A percentile compares a stretch with the other conserved stretches of the same genome.
Evolutionary conservation across 129 eudicot species (phyloP).

Genomic region (Lactuca sativa): DNA sequence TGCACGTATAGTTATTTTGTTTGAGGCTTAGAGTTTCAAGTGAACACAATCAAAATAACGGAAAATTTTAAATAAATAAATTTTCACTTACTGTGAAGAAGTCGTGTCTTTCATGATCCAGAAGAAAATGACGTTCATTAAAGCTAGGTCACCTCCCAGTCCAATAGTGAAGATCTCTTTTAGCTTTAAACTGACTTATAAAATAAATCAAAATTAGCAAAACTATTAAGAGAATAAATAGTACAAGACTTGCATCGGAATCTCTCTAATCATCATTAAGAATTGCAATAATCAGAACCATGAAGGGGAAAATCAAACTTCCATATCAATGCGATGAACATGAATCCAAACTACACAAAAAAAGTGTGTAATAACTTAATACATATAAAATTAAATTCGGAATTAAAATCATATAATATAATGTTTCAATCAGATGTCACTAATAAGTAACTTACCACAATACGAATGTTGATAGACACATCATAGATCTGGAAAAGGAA

Average conservation of each 20-base stretch:
- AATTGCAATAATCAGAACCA: conserved; percentile 98
- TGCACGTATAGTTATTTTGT: no score
- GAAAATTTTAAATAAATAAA: not conserved
- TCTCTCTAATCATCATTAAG: conserved; percentile 71
- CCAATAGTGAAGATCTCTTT: conserved; percentile 97
- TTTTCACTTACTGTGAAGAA: conserved; percentile 70
- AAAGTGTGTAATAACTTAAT: not conserved
- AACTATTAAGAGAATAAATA: not conserved
- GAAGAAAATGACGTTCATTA: conserved; percentile 96
- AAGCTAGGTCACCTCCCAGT: conserved; percentile 83
- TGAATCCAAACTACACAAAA: conserved; percentile 79
- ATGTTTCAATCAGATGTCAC: not conserved
- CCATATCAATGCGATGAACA: conserved; percentile 98
- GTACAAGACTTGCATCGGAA: not conserved
- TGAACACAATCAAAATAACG: not conserved
- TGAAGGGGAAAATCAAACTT: conserved; percentile 95
- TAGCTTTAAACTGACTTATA: conserved; percentile 30
- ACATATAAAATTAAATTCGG: not conserved
- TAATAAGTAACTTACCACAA: conserved; percentile 74
- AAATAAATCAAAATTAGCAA: not conserved
- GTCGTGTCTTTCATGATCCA: conserved; percentile 74
- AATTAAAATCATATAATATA: not conserved
- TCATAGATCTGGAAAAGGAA: conserved; percentile 71
- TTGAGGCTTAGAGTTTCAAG: no score
- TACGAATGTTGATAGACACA: conserved; percentile 96